Base-by-base conservation (phyloP, 192 early-diverging fungal species). In the Chytriomyces sp. region DNA sequence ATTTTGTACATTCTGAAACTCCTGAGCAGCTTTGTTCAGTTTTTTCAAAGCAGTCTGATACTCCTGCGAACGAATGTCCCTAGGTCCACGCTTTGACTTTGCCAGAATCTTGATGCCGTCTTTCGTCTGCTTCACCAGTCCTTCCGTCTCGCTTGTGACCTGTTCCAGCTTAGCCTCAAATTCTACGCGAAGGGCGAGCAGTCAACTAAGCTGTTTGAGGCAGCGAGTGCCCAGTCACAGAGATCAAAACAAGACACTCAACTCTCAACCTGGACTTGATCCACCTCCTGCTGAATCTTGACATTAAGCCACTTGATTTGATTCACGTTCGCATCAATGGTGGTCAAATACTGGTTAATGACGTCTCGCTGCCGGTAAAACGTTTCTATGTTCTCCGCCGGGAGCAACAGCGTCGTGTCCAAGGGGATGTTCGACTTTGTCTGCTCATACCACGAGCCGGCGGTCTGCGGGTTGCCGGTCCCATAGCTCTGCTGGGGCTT, bases 91-190 rank as follows among this genome's bases (percentile, higher is more conserved):
- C 25, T 52, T 41, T 0, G 64, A 65, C 19, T 32, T 41, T 3
- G 41, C 17, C 41, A 65, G 19, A 19, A 52, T 65, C 33, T 65
- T 65, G n/a, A 65, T 10, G 26, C 64, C 64, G 28, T 65, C 64
- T 10, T 33, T 19, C 1, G 64, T 33, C 8, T 31, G 28, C 32
- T 31, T 10, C 22, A 65, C 28, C 6, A 52, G 5, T 12, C 30
- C 10, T 17, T 41, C n/a, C 14, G 31, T 65, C 28, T 65, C 64
- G 22, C 7, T 32, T 17, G 41, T 7, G 26, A n/a, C n/a, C 25
- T 2, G 25, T 19, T 65, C 41, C 10, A 52, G 39, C 52, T 30
- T 19, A 17, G 12, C 41, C 33, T 65, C 33, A n/a, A n/a, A n/a
- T n/a, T n/a, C n/a, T n/a, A n/a, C n/a, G n/a, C n/a, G n/a, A n/a